phyloP scores from a whole-genome alignment of 208 protist genomes.

The Trypanosoma mega region DNA sequence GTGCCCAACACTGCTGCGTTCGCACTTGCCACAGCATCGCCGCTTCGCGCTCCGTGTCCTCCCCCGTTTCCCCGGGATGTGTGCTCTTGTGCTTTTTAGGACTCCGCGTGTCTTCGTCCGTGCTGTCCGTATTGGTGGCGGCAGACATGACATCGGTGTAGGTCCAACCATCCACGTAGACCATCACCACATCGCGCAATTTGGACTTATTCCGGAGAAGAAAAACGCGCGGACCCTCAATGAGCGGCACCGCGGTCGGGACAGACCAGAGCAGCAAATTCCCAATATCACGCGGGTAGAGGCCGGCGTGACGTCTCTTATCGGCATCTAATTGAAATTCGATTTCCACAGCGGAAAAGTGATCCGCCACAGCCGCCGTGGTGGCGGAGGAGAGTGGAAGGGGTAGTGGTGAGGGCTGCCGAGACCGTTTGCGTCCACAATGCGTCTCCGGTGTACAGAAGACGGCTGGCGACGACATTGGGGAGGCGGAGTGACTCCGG shows the following conservation, averaged over 20 bases:
- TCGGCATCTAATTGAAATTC: conserved; percentile 59
- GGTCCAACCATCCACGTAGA: conserved; percentile 83
- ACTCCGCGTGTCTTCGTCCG: not conserved
- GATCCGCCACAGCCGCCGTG: conserved; percentile 2
- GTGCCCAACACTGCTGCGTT: conserved; percentile 46
- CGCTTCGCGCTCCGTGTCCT: no score
- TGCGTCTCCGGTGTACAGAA: not conserved
- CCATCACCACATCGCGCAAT: conserved; percentile 63
- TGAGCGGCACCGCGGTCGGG: conserved; percentile 56
- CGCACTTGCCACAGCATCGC: conserved; percentile 45
- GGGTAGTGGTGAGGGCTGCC: not conserved
- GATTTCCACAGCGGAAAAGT: conserved; percentile 57
- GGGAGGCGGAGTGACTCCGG: not conserved
- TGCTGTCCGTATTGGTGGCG: conserved; percentile 15
- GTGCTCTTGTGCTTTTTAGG: not conserved
- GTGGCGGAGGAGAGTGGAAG: not conserved
- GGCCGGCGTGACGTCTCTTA: conserved; percentile 17
- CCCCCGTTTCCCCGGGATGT: not conserved
- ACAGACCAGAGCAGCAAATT: conserved; percentile 76
- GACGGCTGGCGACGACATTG: not conserved
- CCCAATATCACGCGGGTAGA: conserved; percentile 71
- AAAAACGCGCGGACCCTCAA: conserved; percentile 71
- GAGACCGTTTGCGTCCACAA: not conserved
- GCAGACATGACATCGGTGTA: conserved; percentile 71
- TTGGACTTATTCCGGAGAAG: conserved; percentile 75